Conservation (phyloP, 2,329 filamentous ascomycete genomes). For the Colletotrichum graminicola region DNA sequence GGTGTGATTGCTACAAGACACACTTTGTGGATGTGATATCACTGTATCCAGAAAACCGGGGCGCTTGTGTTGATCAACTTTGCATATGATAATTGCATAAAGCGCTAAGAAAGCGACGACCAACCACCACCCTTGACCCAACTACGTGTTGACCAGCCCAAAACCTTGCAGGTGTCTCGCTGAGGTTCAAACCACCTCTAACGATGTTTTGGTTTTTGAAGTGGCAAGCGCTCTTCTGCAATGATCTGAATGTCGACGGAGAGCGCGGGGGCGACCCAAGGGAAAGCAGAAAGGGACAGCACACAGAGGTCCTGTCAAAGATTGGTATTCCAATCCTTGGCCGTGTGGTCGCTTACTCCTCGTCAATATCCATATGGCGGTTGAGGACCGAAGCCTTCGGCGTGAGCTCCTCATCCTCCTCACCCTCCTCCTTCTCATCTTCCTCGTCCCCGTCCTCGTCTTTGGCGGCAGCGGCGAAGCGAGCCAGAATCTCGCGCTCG, state of each 20-base stretch:
- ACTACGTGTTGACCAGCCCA: background rate
- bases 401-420: conserved; percentile 20
- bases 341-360: background rate
- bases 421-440: background rate
- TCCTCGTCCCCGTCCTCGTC: background rate
- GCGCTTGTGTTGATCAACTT: background rate
- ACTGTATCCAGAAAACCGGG: background rate
- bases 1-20: conserved; percentile 27
- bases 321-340: background rate
- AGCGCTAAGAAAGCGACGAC: background rate
- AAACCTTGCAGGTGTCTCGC: background rate
- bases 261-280: background rate
- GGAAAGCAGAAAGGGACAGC: background rate
- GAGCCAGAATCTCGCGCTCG: conserved; percentile 35
- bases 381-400: conserved; percentile 39
- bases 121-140: background rate
- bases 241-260: background rate
- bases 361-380: conserved; percentile 29
- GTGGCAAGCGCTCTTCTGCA: background rate
- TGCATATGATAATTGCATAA: background rate
- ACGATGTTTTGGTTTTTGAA: background rate
- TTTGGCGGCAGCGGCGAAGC: background rate
- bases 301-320: background rate
- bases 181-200: background rate
- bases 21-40: conserved; percentile 25